A percentile compares a stretch with the other conserved stretches of the same genome.
These are phyloP conservation scores for Castanea mollissima DNA, from an alignment of 306 rosid species.

Conservation along the genomic window DNA sequence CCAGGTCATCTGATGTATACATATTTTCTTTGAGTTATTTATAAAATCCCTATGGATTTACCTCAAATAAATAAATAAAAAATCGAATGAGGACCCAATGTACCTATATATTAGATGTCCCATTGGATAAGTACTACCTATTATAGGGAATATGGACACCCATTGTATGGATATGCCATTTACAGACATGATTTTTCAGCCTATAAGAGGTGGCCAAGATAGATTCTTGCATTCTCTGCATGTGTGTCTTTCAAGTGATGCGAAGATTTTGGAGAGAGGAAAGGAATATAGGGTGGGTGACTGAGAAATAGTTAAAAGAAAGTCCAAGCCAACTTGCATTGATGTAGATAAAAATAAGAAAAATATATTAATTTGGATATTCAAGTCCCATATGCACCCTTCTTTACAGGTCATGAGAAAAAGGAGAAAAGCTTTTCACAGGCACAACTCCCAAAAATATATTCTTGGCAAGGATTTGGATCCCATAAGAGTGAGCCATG, in stretches of 20 bases:
- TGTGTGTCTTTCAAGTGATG: background rate
- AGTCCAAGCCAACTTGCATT: conserved; percentile 28
- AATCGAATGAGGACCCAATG: too few species aligned
- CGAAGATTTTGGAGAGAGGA: conserved; percentile 4
- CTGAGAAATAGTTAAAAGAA: conserved; percentile 9
- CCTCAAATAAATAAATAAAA: too few species aligned
- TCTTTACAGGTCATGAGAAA: conserved; percentile 27
- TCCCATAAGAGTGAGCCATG: conserved; percentile 14
- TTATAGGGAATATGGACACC: too few species aligned
- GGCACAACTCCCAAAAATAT: conserved; percentile 19
- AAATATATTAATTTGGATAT: conserved; percentile 31
- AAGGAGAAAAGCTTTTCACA: conserved; percentile 49
- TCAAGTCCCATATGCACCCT: conserved; percentile 35
- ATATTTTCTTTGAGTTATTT: too few species aligned
- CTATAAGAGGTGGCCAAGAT: too few species aligned
- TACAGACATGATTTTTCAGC: too few species aligned
- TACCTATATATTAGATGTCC: too few species aligned
- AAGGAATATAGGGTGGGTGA: conserved; percentile 28
- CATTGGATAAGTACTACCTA: too few species aligned
- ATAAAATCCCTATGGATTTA: too few species aligned
- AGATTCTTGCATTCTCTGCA: too few species aligned
- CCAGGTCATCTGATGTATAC: too few species aligned
- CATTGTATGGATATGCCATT: too few species aligned
- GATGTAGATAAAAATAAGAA: conserved; percentile 7
- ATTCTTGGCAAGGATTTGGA: conserved; percentile 36